These are phyloP conservation scores for Mallotus nudiflorus DNA, from an alignment of 345 rosid genomes.

Conservation along the genomic window DNA sequence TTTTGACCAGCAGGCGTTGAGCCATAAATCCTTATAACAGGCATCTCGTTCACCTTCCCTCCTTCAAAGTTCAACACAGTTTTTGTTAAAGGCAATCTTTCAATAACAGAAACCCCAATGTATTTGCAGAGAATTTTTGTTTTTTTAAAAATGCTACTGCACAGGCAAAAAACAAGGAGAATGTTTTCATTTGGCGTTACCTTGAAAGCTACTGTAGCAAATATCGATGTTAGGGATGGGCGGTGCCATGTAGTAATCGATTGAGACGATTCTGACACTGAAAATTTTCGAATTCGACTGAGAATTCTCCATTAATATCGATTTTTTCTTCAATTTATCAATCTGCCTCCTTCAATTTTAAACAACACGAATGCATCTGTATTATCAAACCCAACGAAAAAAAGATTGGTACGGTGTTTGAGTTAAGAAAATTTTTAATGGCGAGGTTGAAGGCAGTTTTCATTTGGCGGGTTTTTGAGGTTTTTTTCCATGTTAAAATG, in stretches of 20 bases:
- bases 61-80: slow-evolving; percentile 45
- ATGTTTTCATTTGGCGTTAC: too few species aligned
- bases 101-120: too few species aligned
- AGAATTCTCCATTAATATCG: slow-evolving; percentile 47
- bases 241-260: slow-evolving; percentile 82
- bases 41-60: slow-evolving; percentile 79
- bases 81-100: too few species aligned
- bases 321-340: not conserved
- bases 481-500: too few species aligned
- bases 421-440: not conserved
- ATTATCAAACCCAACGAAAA: too few species aligned
- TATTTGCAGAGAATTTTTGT: too few species aligned
- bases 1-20: slow-evolving; percentile 94
- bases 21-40: slow-evolving; percentile 82
- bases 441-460: not conserved
- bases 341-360: not conserved
- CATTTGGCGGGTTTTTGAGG: not conserved
- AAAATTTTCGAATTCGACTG: slow-evolving; percentile 52
- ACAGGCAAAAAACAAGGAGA: too few species aligned
- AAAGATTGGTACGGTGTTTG: not conserved
- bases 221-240: slow-evolving; percentile 71
- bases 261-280: slow-evolving; percentile 78
- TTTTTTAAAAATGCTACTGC: too few species aligned
- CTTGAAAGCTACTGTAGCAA: slow-evolving; percentile 85
- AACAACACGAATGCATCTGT: too few species aligned